Percentiles rank a stretch among this genome's conserved stretches.
Evolutionary conservation across 805 yeast species (phyloP).

Genomic region (Priceomyces carsonii): DNA sequence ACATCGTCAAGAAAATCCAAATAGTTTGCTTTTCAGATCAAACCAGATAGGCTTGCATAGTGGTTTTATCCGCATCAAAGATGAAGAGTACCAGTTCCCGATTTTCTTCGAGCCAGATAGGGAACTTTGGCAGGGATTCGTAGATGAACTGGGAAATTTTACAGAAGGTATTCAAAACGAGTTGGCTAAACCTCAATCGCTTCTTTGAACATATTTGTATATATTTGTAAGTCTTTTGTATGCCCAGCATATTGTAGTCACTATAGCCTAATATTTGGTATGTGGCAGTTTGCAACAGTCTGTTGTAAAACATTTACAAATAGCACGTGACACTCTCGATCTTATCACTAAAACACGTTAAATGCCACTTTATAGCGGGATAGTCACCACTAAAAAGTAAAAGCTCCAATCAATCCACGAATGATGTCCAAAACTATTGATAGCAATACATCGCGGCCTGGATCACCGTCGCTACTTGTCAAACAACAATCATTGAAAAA

Average conservation of each 20-base stretch:
- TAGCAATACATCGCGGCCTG: not conserved
- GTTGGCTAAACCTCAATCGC: conserved; percentile 3
- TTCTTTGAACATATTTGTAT: no score
- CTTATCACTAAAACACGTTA: no score
- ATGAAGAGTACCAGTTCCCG: conserved; percentile 9
- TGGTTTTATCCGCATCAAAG: conserved; percentile 12
- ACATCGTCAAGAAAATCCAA: conserved; percentile 8
- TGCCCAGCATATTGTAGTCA: no score
- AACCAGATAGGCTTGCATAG: conserved; percentile 27
- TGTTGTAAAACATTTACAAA: no score
- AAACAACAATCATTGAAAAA: conserved; percentile 15
- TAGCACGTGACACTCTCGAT: no score
- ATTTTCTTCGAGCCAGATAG: conserved; percentile 7
- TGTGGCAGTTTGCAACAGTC: no score
- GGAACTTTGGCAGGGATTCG: conserved; percentile 15
- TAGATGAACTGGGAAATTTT: conserved; percentile 10
- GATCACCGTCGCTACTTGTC: conserved; percentile 3
- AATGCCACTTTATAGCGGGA: no score
- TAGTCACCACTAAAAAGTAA: conserved; percentile 1
- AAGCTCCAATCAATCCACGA: not conserved
- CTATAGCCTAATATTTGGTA: no score
- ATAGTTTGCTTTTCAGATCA: conserved; percentile 15
- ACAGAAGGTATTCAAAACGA: conserved; percentile 9
- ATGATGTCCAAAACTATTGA: conserved; percentile 1
- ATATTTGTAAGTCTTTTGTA: no score